These are phyloP conservation scores for Aspergillus spinulosporus DNA, from an alignment of 2,329 filamentous ascomycete genomes.

Conservation along the genomic window DNA sequence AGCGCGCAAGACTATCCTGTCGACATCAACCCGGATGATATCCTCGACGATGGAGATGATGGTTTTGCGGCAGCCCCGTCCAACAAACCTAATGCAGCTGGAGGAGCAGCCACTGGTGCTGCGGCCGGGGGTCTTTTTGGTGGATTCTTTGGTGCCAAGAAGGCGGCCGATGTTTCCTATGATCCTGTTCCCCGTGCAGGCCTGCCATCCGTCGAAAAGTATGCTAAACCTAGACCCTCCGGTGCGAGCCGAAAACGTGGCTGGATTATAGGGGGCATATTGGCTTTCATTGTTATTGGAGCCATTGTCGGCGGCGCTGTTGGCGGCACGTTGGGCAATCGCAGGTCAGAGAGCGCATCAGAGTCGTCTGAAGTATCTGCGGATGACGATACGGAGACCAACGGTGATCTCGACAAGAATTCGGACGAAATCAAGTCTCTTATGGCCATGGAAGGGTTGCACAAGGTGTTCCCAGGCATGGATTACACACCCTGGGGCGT, in stretches of 20 bases:
- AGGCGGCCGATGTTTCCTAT: conserved; percentile 53
- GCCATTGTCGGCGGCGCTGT: conserved; percentile 73
- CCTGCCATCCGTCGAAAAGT: conserved; percentile 59
- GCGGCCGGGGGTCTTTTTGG: conserved; percentile 45
- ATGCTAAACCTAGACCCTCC: conserved; percentile 58
- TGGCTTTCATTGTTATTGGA: conserved; percentile 64
- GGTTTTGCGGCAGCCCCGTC: conserved; percentile 59
- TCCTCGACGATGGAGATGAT: conserved; percentile 86
- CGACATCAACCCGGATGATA: conserved; percentile 72
- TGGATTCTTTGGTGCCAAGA: conserved; percentile 43
- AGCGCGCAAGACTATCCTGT: conserved; percentile 53
- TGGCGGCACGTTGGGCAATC: conserved; percentile 67
- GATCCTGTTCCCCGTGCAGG: conserved; percentile 51
- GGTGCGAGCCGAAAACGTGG: conserved; percentile 65
- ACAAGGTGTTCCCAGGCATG: conserved; percentile 93
- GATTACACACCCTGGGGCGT: conserved; percentile 92
- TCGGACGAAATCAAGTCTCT: conserved; percentile 78
- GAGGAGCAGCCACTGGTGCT: conserved; percentile 51
- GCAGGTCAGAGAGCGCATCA: conserved; percentile 40
- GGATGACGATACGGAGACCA: conserved; percentile 57
- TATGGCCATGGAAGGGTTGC: conserved; percentile 75
- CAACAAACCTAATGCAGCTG: conserved; percentile 13
- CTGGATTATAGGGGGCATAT: conserved; percentile 68
- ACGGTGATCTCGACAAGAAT: conserved; percentile 67
- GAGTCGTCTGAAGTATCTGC: conserved; percentile 32